Evolutionary conservation across 257 asterid genomes (phyloP).

Genomic region (Lycium barbarum): DNA sequence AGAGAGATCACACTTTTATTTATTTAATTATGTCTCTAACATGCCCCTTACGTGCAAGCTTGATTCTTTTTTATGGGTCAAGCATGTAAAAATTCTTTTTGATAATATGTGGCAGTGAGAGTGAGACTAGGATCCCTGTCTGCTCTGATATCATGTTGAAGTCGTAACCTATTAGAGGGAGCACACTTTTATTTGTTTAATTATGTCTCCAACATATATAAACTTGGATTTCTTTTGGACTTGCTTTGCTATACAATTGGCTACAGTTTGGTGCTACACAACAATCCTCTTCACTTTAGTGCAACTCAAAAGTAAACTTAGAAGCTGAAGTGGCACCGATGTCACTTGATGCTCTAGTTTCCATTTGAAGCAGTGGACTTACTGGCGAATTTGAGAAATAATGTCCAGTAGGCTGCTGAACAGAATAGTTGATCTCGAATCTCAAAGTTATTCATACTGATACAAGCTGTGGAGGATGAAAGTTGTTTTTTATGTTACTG

Average conservation of each 20-base stretch:
- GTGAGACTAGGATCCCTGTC: background rate
- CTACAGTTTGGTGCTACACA: background rate
- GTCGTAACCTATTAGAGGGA: background rate
- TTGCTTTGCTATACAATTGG: no score
- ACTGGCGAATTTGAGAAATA: background rate
- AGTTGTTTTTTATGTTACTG: background rate
- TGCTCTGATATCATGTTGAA: background rate
- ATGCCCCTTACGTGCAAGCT: background rate
- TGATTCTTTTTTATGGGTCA: background rate
- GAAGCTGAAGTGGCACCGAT: background rate
- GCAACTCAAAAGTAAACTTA: constrained; percentile 13
- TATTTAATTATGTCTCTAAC: background rate
- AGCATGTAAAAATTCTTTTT: constrained; percentile 6
- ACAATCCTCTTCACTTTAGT: background rate
- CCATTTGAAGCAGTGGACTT: background rate
- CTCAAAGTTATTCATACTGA: background rate
- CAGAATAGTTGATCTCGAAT: constrained; percentile 21
- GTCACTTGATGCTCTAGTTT: constrained; percentile 10
- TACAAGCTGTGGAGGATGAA: background rate
- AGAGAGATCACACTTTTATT: background rate
- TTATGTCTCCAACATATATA: background rate
- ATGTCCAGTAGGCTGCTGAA: constrained; percentile 15
- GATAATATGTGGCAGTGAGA: background rate
- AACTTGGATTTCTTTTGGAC: background rate
- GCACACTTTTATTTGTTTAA: background rate